These are phyloP conservation scores for Chytridiales sp. DNA, from an alignment of 371 early-diverging fungal genomes.

Conservation along the genomic window DNA sequence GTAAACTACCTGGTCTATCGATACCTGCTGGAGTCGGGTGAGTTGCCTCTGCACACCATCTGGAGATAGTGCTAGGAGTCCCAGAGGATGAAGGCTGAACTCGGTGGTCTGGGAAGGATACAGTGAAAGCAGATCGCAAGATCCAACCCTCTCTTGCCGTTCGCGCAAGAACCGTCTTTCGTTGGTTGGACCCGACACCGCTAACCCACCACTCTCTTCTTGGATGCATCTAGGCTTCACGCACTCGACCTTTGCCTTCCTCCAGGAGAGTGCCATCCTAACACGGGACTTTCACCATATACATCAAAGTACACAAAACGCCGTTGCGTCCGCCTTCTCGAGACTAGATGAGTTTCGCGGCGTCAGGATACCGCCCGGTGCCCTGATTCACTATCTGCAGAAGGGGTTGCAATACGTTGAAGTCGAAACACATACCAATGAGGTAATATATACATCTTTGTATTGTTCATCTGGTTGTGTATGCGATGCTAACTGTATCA, in stretches of 20 bases:
- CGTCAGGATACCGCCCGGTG: slow-evolving; percentile 82
- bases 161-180: background rate
- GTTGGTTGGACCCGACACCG: background rate
- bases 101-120: too few species aligned
- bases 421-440: slow-evolving; percentile 79
- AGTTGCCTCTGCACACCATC: too few species aligned
- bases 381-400: slow-evolving; percentile 82
- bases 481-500: too few species aligned
- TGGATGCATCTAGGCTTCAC: slow-evolving; percentile 67
- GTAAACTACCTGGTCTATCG: slow-evolving; percentile 92
- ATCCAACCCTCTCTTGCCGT: background rate
- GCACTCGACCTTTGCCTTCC: slow-evolving; percentile 88
- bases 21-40: slow-evolving; percentile 93
- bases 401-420: slow-evolving; percentile 92
- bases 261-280: slow-evolving; percentile 81
- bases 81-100: too few species aligned
- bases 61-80: too few species aligned
- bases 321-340: too few species aligned
- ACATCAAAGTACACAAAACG: too few species aligned
- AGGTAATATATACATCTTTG: slow-evolving; percentile 49
- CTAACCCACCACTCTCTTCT: background rate
- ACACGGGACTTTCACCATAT: slow-evolving; percentile 64
- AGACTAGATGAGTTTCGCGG: too few species aligned
- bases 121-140: too few species aligned
- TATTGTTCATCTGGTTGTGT: background rate